A percentile compares a stretch with the other conserved stretches of the same genome.
Conservation (phyloP, 352 stramenopile genomes). For the Halophytophthora batemanensis region DNA sequence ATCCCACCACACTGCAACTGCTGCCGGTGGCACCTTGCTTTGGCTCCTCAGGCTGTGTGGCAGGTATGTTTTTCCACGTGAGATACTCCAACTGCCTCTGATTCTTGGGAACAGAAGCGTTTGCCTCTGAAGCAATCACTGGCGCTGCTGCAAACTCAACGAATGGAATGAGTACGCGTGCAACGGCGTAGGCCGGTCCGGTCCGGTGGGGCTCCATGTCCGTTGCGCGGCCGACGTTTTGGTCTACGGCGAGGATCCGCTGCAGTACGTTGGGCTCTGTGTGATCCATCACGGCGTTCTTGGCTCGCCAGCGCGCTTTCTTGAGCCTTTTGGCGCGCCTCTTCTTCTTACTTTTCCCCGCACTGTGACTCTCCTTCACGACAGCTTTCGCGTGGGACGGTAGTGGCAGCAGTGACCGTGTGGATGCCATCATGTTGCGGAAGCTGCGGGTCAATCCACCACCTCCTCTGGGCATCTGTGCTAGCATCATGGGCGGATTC, state of each 20-base stretch:
- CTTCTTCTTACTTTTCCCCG: slow-evolving; percentile 13
- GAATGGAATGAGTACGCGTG: slow-evolving; percentile 17
- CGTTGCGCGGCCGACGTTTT: slow-evolving; percentile 1
- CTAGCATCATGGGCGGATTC: slow-evolving; percentile 7
- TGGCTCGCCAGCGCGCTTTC: slow-evolving; percentile 10
- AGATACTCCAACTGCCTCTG: slow-evolving; percentile 16
- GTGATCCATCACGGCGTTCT: slow-evolving; percentile 43
- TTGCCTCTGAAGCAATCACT: slow-evolving; percentile 5
- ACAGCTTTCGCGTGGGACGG: neutral
- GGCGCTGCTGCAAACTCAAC: slow-evolving; percentile 10
- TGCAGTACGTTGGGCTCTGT: slow-evolving; percentile 33
- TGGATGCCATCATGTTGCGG: slow-evolving; percentile 17
- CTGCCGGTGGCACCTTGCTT: slow-evolving; percentile 1
- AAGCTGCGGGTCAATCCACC: slow-evolving; percentile 4
- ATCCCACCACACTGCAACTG: slow-evolving; percentile 20
- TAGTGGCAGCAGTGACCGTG: slow-evolving; percentile 4
- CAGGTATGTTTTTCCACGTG: slow-evolving; percentile 20
- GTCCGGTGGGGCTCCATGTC: slow-evolving; percentile 18
- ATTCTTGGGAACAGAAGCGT: neutral
- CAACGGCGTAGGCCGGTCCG: slow-evolving; percentile 1
- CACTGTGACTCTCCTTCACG: slow-evolving; percentile 10
- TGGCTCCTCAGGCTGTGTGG: neutral
- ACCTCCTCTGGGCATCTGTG: slow-evolving; percentile 6
- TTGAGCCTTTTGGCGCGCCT: slow-evolving; percentile 11
- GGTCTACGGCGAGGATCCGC: slow-evolving; percentile 20